These are phyloP conservation scores for Ascosphaera apis DNA, from an alignment of 2,329 filamentous ascomycete genomes.

Conservation along the genomic window DNA sequence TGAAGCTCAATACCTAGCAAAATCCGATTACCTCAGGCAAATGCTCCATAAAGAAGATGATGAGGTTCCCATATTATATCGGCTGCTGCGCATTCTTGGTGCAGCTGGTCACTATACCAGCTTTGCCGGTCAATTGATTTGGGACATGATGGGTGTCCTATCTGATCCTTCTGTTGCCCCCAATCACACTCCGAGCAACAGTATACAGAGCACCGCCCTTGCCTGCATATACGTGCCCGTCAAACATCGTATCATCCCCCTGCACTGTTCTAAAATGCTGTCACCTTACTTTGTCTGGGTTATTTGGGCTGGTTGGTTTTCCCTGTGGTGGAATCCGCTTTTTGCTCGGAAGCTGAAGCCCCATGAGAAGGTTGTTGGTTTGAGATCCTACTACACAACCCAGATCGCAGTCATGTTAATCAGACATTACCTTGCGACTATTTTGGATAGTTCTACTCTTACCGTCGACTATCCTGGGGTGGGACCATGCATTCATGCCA, in stretches of 20 bases:
- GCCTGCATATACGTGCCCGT: conserved; percentile 8
- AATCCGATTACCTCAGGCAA: conserved; percentile 55
- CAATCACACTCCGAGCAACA: neutral
- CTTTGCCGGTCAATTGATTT: conserved; percentile 20
- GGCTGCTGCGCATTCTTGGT: conserved; percentile 21
- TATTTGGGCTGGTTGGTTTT: conserved; percentile 20
- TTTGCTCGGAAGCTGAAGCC: too few relatives aligned
- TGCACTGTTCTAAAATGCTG: conserved; percentile 11
- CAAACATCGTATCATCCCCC: conserved; percentile 7
- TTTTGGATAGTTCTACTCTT: conserved; percentile 17
- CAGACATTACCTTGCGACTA: conserved; percentile 22
- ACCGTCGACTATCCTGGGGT: conserved; percentile 12
- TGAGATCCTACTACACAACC: conserved; percentile 23
- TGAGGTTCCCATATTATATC: too few relatives aligned
- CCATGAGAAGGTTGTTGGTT: conserved; percentile 20
- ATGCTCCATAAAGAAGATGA: too few relatives aligned
- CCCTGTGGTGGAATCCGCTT: conserved; percentile 29
- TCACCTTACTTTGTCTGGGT: conserved; percentile 15
- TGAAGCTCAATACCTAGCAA: conserved; percentile 54
- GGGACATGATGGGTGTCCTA: conserved; percentile 18
- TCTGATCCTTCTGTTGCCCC: conserved; percentile 5
- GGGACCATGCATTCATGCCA: conserved; percentile 15
- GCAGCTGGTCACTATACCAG: conserved; percentile 21
- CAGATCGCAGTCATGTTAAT: conserved; percentile 23
- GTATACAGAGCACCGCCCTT: conserved; percentile 5